A percentile compares a stretch with the other conserved stretches of the same genome.
These are phyloP conservation scores for Fusarium staphyleae DNA, from an alignment of 2,329 filamentous ascomycete genomes.

Conservation along the genomic window DNA sequence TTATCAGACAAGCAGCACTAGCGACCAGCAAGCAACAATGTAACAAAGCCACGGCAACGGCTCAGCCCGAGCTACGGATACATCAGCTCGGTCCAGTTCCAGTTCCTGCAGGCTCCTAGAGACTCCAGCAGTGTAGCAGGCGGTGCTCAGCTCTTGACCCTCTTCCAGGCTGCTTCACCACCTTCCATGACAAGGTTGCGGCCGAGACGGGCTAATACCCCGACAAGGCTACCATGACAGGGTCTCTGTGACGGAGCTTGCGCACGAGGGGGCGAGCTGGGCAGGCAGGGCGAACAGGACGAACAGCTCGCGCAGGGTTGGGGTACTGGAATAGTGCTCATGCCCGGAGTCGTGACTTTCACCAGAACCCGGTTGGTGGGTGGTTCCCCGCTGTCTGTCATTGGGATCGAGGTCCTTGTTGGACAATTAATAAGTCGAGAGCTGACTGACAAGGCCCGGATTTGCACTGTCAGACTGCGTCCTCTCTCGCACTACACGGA, in stretches of 20 bases:
- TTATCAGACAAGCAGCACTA: constrained; percentile 29
- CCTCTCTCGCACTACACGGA: neutral
- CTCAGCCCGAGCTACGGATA: constrained; percentile 22
- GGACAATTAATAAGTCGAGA: constrained; percentile 16
- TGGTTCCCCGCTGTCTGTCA: constrained; percentile 40
- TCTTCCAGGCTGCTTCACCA: constrained; percentile 32
- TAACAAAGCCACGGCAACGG: constrained; percentile 33
- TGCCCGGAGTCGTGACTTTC: constrained; percentile 37
- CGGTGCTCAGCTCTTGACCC: constrained; percentile 27
- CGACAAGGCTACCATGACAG: constrained; percentile 40
- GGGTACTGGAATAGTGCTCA: constrained; percentile 34
- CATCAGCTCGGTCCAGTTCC: constrained; percentile 33
- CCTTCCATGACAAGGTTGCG: constrained; percentile 43
- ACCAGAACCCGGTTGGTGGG: constrained; percentile 39
- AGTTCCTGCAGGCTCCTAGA: constrained; percentile 34
- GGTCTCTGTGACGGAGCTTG: constrained; percentile 31
- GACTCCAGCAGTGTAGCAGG: constrained; percentile 16
- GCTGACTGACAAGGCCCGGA: constrained; percentile 22
- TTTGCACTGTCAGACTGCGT: constrained; percentile 32
- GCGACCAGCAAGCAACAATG: constrained; percentile 22
- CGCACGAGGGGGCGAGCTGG: constrained; percentile 35
- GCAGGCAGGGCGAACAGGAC: constrained; percentile 37
- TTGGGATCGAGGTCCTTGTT: constrained; percentile 26
- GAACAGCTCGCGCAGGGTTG: constrained; percentile 34
- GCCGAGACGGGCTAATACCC: constrained; percentile 38